Percentiles rank a stretch among this genome's conserved stretches.
Evolutionary conservation across 208 protist genomes (phyloP).

Genomic region (Leishmania gerbilli): DNA sequence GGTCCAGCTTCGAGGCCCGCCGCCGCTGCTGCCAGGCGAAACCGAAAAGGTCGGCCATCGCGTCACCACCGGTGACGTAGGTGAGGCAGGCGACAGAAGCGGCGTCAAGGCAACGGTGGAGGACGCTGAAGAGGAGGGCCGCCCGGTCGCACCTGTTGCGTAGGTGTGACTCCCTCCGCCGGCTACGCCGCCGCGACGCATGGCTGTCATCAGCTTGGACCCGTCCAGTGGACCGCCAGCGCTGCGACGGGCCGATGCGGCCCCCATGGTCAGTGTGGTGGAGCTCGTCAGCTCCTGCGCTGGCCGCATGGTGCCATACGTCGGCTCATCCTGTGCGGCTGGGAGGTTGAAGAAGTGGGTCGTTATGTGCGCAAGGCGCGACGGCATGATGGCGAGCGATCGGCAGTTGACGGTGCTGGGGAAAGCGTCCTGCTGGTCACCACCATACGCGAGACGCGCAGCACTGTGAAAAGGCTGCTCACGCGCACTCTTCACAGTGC

Average conservation of each 20-base stretch:
- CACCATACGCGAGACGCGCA: not conserved
- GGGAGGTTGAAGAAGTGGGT: constrained; percentile 34
- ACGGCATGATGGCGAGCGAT: constrained; percentile 18
- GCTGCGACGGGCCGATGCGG: not conserved
- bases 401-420: not conserved
- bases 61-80: constrained; percentile 4
- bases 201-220: constrained; percentile 5
- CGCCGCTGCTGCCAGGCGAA: constrained; percentile 10
- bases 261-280: constrained; percentile 1
- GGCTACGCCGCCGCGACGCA: constrained; percentile 1
- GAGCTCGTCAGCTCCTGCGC: constrained; percentile 16
- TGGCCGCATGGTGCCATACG: not conserved
- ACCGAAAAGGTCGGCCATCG: constrained; percentile 6
- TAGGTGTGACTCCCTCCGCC: not conserved
- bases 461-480: not conserved
- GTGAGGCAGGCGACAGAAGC: constrained; percentile 19
- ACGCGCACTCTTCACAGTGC: not conserved
- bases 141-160: not conserved
- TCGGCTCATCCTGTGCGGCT: constrained; percentile 8
- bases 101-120: constrained; percentile 18
- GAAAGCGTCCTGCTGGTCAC: not conserved
- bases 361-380: constrained; percentile 27
- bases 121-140: constrained; percentile 16
- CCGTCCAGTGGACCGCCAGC: constrained; percentile 12
- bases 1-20: not conserved